phyloP scores from a whole-genome alignment of 768 basidiomycete genomes.

The Lentinula guzmanii region DNA sequence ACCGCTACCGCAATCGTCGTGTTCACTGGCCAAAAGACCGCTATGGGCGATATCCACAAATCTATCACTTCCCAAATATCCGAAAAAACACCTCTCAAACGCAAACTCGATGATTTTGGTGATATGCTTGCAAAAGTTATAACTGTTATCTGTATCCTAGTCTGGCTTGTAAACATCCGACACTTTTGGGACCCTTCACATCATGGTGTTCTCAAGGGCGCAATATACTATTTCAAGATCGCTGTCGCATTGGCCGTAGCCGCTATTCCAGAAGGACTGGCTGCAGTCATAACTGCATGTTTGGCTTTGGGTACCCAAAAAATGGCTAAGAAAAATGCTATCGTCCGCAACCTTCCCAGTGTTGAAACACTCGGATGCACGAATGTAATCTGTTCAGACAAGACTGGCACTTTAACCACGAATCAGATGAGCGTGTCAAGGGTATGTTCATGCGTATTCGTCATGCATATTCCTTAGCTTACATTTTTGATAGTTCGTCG shows the following conservation, averaged over 20 bases:
- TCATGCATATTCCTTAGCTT: background rate
- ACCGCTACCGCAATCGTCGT: conserved; percentile 84
- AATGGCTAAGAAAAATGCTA: conserved; percentile 99
- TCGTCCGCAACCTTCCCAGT: conserved; percentile 91
- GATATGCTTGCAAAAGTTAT: conserved; percentile 98
- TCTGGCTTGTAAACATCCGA: conserved; percentile 95
- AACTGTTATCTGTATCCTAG: conserved; percentile 91
- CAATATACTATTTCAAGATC: conserved; percentile 99
- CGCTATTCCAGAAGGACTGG: conserved; percentile 97
- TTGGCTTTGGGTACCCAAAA: conserved; percentile 96
- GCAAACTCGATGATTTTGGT: conserved; percentile 97
- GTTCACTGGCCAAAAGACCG: conserved; percentile 80
- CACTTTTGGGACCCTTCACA: conserved; percentile 97
- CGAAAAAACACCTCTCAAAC: conserved; percentile 96
- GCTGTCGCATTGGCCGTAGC: conserved; percentile 98
- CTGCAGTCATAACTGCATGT: conserved; percentile 96
- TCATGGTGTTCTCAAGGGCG: conserved; percentile 85
- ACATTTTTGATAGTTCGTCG: conserved; percentile 54
- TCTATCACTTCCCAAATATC: conserved; percentile 90
- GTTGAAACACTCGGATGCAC: conserved; percentile 98
- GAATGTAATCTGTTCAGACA: conserved; percentile 98
- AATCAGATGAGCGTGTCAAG: conserved; percentile 96
- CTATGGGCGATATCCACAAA: conserved; percentile 96
- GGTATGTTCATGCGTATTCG: conserved; percentile 30
- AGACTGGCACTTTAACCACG: conserved; percentile 94